A percentile compares a stretch with the other conserved stretches of the same genome.
These are phyloP conservation scores for Pythium pyrilobum DNA, from an alignment of 352 stramenopile species.

Conservation along the genomic window DNA sequence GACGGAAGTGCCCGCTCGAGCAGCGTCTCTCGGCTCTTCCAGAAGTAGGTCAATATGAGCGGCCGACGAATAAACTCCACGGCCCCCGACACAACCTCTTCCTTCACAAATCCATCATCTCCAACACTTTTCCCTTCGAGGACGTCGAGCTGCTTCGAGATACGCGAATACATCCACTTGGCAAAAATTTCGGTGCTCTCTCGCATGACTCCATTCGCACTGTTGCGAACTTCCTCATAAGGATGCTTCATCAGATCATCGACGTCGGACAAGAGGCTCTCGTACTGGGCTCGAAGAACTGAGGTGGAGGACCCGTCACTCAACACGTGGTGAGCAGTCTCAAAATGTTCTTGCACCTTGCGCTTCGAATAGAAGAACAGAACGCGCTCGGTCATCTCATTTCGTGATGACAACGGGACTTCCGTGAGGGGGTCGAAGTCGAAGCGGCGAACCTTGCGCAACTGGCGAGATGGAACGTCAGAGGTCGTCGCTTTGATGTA, in stretches of 20 bases:
- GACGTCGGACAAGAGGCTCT: conserved; percentile 38
- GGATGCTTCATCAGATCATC: conserved; percentile 47
- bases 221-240: conserved; percentile 45
- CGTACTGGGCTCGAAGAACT: conserved; percentile 26
- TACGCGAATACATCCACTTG: conserved; percentile 44
- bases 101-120: conserved; percentile 24
- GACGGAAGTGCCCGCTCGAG: conserved; percentile 37
- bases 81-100: conserved; percentile 33
- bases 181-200: conserved; percentile 45
- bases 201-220: conserved; percentile 39
- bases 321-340: conserved; percentile 41
- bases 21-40: conserved; percentile 34
- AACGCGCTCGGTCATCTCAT: conserved; percentile 63
- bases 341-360: conserved; percentile 61
- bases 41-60: conserved; percentile 35
- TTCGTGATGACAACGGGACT: conserved; percentile 42
- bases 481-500: conserved; percentile 45
- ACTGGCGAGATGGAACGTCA: conserved; percentile 44
- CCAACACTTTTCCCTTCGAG: conserved; percentile 33
- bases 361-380: conserved; percentile 55
- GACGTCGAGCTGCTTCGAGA: conserved; percentile 36
- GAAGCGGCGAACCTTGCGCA: conserved; percentile 26
- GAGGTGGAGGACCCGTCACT: conserved; percentile 1
- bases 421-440: conserved; percentile 16
- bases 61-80: conserved; percentile 37